Percentiles rank a stretch among this genome's conserved stretches.
phyloP scores from a whole-genome alignment of 257 asterid genomes.

The Cruciata laevipes region DNA sequence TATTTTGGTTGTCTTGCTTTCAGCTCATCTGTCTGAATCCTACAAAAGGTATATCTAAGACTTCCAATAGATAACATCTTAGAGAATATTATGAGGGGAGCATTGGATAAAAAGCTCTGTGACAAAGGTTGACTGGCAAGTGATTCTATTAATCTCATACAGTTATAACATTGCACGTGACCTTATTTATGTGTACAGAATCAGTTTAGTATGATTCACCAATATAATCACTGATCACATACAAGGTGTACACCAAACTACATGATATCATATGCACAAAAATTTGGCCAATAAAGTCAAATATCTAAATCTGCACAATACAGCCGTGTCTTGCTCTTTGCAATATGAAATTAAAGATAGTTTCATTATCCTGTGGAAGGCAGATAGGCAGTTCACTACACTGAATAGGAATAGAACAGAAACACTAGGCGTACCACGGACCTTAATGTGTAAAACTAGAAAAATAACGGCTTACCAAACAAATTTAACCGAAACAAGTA shows the following conservation, averaged over 20 bases:
- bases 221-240: neutral
- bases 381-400: neutral
- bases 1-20: too few relatives aligned
- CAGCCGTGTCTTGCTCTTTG: neutral
- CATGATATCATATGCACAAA: neutral
- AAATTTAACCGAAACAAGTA: neutral
- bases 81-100: too few relatives aligned
- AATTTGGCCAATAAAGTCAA: neutral
- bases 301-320: neutral
- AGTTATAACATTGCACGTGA: neutral
- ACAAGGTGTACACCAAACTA: neutral
- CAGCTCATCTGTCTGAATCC: too few relatives aligned
- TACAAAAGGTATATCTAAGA: too few relatives aligned
- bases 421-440: neutral
- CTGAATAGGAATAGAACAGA: neutral
- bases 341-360: too few relatives aligned
- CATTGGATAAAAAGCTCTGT: neutral
- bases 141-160: neutral
- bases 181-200: neutral
- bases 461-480: neutral
- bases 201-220: neutral
- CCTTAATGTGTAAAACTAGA: neutral
- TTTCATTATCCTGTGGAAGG: neutral
- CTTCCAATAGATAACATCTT: too few relatives aligned
- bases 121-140: neutral